A percentile compares a stretch with the other conserved stretches of the same genome.
These are phyloP conservation scores for Blumeriella jaapii DNA, from an alignment of 2,329 filamentous ascomycete genomes.

Conservation along the genomic window DNA sequence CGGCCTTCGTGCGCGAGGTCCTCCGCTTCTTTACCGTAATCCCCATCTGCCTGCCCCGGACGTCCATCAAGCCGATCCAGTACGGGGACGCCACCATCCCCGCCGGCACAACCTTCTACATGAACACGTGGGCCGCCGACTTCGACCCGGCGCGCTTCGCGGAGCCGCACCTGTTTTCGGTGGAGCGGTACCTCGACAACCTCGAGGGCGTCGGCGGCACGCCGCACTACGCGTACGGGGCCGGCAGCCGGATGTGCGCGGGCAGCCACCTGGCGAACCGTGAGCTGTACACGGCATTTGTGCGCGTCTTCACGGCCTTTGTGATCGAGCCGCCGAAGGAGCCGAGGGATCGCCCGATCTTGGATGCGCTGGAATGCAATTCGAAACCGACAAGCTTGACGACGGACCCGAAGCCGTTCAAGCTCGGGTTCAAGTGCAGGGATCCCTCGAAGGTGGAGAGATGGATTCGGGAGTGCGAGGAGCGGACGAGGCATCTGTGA, in stretches of 20 bases:
- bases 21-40: constrained; percentile 72
- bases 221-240: constrained; percentile 51
- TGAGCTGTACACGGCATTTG: constrained; percentile 48
- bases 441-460: constrained; percentile 33
- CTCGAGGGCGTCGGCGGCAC: constrained; percentile 41
- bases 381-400: constrained; percentile 45
- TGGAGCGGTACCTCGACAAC: constrained; percentile 55
- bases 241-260: constrained; percentile 51
- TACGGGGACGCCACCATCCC: constrained; percentile 59
- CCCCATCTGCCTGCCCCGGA: constrained; percentile 64
- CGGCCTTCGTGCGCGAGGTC: constrained; percentile 67
- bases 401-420: constrained; percentile 51
- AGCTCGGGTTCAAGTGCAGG: constrained; percentile 41
- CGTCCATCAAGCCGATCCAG: constrained; percentile 59
- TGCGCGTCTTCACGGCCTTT: constrained; percentile 48
- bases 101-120: constrained; percentile 67
- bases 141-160: constrained; percentile 61
- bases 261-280: constrained; percentile 53
- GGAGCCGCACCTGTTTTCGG: constrained; percentile 49
- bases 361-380: constrained; percentile 47
- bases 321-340: constrained; percentile 38
- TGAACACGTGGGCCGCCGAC: constrained; percentile 69
- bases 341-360: constrained; percentile 36
- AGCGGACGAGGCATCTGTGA: constrained; percentile 16
- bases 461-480: constrained; percentile 39